Evolutionary conservation across 495 filamentous ascomycete genomes (phyloP).

Genomic region (Neurospora sp.): DNA sequence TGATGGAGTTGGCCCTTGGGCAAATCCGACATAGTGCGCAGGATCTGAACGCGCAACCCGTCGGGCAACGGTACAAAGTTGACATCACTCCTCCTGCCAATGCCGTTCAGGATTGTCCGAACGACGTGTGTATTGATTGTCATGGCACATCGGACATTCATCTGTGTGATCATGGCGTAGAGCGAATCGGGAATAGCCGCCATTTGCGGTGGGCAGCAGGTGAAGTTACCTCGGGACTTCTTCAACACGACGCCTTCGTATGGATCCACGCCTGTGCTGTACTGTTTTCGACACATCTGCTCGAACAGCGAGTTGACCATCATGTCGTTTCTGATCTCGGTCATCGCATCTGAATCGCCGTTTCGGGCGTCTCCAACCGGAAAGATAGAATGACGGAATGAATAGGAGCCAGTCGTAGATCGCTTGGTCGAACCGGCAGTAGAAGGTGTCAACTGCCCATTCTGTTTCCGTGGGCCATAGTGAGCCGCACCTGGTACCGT

Average conservation of each 20-base stretch:
- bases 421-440: neutral
- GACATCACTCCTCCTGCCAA: neutral
- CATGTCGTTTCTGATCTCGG: constrained; percentile 47
- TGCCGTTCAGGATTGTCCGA: constrained; percentile 14
- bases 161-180: constrained; percentile 37
- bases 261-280: constrained; percentile 39
- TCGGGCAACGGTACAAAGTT: constrained; percentile 43
- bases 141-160: constrained; percentile 44
- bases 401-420: neutral
- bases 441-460: neutral
- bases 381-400: constrained; percentile 29
- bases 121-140: constrained; percentile 24
- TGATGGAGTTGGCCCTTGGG: constrained; percentile 53
- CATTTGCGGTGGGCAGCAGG: constrained; percentile 46
- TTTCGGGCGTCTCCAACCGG: constrained; percentile 40
- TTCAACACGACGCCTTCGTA: constrained; percentile 55
- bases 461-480: neutral
- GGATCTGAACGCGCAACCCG: constrained; percentile 50
- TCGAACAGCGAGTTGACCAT: constrained; percentile 54
- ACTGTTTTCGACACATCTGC: constrained; percentile 47
- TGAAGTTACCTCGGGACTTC: constrained; percentile 42
- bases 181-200: constrained; percentile 36
- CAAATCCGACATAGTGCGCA: constrained; percentile 44
- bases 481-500: constrained; percentile 9
- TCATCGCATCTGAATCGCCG: constrained; percentile 26